A percentile compares a stretch with the other conserved stretches of the same genome.
Conservation (phyloP, 129 eudicot species). For the Chrysanthemum seticuspe region DNA sequence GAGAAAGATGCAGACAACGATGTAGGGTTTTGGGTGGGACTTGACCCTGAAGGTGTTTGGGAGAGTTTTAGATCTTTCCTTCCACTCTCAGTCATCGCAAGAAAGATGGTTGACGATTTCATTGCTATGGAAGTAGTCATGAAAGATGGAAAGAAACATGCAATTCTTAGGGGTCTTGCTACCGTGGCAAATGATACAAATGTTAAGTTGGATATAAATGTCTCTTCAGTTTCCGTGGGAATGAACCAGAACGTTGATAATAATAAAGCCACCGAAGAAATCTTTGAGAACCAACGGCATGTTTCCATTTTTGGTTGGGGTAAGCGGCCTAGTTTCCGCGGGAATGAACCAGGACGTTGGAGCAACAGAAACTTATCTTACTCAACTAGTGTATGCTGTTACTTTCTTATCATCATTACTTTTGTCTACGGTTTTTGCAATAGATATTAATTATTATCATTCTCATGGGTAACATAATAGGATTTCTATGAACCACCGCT, state of each 20-base stretch:
- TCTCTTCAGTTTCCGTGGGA: constrained; percentile 39
- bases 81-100: constrained; percentile 76
- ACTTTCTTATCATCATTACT: neutral
- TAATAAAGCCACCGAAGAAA: constrained; percentile 44
- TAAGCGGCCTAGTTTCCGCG: constrained; percentile 41
- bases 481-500: constrained; percentile 58
- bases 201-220: constrained; percentile 59
- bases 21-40: constrained; percentile 84
- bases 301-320: constrained; percentile 60
- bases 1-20: constrained; percentile 54
- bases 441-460: neutral
- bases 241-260: constrained; percentile 21
- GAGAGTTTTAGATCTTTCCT: constrained; percentile 85
- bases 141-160: constrained; percentile 91
- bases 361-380: constrained; percentile 54
- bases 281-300: constrained; percentile 57
- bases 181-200: constrained; percentile 70
- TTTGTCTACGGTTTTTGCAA: neutral
- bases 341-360: constrained; percentile 56
- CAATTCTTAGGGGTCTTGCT: constrained; percentile 80
- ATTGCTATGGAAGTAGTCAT: constrained; percentile 77
- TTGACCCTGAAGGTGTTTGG: constrained; percentile 86
- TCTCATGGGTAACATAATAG: constrained; percentile 16
- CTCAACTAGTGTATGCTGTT: constrained; percentile 43
- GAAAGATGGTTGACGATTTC: constrained; percentile 53